These are phyloP conservation scores for Thermomucor indicae-seudaticae DNA, from an alignment of 371 early-diverging fungal species.

Conservation along the genomic window DNA sequence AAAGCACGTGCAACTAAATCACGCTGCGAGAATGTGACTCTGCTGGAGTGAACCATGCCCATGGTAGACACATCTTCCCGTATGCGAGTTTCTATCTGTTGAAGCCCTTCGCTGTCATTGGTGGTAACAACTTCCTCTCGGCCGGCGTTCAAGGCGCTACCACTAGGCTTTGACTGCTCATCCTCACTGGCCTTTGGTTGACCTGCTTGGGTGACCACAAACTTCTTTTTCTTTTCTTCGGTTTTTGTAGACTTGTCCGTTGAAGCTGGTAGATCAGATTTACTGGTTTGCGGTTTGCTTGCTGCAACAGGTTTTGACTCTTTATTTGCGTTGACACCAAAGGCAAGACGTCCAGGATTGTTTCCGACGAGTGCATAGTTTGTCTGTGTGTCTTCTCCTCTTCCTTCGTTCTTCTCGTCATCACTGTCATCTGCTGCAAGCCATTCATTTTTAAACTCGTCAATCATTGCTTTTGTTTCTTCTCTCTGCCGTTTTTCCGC, in stretches of 20 bases:
- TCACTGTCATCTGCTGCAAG: too few relatives aligned
- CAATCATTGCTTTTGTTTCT: constrained; percentile 49
- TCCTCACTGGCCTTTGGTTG: too few relatives aligned
- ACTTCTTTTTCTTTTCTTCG: too few relatives aligned
- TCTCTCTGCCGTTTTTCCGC: constrained; percentile 56
- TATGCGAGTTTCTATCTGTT: constrained; percentile 42
- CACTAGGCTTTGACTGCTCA: too few relatives aligned
- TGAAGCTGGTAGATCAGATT: too few relatives aligned
- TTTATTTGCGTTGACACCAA: constrained; percentile 42
- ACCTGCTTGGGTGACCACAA: too few relatives aligned
- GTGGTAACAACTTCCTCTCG: constrained; percentile 21
- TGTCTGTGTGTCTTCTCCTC: constrained; percentile 12
- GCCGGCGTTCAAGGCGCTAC: constrained; percentile 10
- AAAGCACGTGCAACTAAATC: constrained; percentile 93
- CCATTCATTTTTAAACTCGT: constrained; percentile 42
- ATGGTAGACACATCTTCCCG: constrained; percentile 52
- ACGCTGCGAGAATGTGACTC: constrained; percentile 66
- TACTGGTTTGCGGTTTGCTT: too few relatives aligned
- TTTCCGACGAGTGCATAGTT: constrained; percentile 46
- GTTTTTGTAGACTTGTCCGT: too few relatives aligned
- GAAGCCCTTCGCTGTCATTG: constrained; percentile 65
- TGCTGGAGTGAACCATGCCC: constrained; percentile 49
- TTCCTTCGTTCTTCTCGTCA: constrained; percentile 30
- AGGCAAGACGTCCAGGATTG: constrained; percentile 61
- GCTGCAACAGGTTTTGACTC: too few relatives aligned